These are phyloP conservation scores for Exsudoporus floridanus DNA, from an alignment of 1,284 basidiomycete species.

Conservation along the genomic window DNA sequence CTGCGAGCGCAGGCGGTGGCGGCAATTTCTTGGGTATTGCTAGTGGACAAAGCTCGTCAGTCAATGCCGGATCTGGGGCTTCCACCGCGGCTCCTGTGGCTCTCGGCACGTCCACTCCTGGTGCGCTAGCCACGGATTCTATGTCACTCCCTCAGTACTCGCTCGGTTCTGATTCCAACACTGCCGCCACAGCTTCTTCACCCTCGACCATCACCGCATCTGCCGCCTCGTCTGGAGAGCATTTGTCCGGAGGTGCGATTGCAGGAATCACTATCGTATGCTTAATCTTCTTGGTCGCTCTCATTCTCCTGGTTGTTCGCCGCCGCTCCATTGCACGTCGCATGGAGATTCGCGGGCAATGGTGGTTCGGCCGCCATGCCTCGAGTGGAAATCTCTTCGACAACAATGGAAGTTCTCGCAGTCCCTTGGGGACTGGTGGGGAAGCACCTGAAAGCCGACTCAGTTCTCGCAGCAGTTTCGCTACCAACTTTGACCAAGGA, in stretches of 20 bases:
- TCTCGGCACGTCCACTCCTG: neutral
- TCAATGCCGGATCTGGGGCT: neutral
- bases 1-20: neutral
- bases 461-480: conserved; percentile 47
- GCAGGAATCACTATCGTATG: conserved; percentile 32
- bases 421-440: neutral
- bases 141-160: conserved; percentile 1
- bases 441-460: conserved; percentile 1
- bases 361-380: conserved; percentile 22
- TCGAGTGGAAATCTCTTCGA: conserved; percentile 2
- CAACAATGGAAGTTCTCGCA: conserved; percentile 1
- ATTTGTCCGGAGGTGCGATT: conserved; percentile 30
- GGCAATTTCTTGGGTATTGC: neutral
- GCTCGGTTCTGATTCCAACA: neutral
- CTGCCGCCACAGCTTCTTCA: neutral
- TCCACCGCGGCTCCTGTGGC: neutral
- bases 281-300: conserved; percentile 20
- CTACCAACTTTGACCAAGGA: conserved; percentile 43
- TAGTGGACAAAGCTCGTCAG: neutral
- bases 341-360: conserved; percentile 28
- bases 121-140: neutral
- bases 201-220: conserved; percentile 3
- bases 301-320: conserved; percentile 35
- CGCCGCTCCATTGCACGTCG: conserved; percentile 35
- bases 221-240: conserved; percentile 8